These are phyloP conservation scores for Peronospora destructor DNA, from an alignment of 352 stramenopile species.

Conservation along the genomic window DNA sequence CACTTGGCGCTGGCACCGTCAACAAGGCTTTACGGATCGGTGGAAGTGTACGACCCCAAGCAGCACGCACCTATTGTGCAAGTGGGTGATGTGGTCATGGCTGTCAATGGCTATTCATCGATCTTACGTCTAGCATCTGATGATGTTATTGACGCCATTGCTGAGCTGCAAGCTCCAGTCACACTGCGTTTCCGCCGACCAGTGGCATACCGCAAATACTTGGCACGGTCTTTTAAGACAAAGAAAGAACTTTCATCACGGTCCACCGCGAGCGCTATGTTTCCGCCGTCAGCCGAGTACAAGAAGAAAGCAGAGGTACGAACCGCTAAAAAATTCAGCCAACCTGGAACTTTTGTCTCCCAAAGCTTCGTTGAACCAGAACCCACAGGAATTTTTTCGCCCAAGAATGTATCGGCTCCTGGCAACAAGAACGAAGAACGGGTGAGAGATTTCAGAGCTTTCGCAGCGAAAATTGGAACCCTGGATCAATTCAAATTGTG, in stretches of 20 bases:
- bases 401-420: conserved; percentile 11
- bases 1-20: conserved; percentile 49
- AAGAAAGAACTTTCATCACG: conserved; percentile 36
- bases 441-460: conserved; percentile 31
- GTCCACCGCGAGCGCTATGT: conserved; percentile 58
- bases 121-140: conserved; percentile 42
- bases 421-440: conserved; percentile 21
- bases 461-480: conserved; percentile 43
- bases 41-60: conserved; percentile 69
- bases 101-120: conserved; percentile 47
- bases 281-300: conserved; percentile 59
- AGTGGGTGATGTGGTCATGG: conserved; percentile 62
- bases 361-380: conserved; percentile 33
- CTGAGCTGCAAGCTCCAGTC: conserved; percentile 36
- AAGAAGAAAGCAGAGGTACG: conserved; percentile 27
- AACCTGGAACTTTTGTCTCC: conserved; percentile 15
- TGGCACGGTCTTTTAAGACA: conserved; percentile 36
- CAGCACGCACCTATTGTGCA: conserved; percentile 33
- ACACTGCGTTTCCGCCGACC: conserved; percentile 49
- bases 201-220: conserved; percentile 47
- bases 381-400: conserved; percentile 8
- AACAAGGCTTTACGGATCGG: conserved; percentile 63
- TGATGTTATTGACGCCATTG: conserved; percentile 55
- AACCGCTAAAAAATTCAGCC: conserved; percentile 10
- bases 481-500: conserved; percentile 61